Conservation (phyloP, 495 filamentous ascomycete genomes). For the Penicillium samsonianum region DNA sequence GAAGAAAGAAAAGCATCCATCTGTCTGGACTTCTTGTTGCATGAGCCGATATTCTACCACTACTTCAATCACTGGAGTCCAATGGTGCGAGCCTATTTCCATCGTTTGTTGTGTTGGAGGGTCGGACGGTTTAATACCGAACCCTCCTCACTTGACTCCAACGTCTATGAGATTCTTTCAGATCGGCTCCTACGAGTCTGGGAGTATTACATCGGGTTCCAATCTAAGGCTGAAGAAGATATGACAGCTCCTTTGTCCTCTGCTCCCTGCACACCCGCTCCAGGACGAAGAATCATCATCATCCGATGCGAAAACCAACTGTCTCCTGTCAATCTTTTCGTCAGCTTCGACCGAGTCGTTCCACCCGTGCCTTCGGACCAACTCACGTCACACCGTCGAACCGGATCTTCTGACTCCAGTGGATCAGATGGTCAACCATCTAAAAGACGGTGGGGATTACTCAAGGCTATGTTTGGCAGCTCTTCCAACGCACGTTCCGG, state of each 20-base stretch:
- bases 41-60: constrained; percentile 73
- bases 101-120: constrained; percentile 92
- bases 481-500: constrained; percentile 31
- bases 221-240: constrained; percentile 63
- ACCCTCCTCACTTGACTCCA: constrained; percentile 64
- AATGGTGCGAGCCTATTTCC: constrained; percentile 95
- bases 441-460: constrained; percentile 69
- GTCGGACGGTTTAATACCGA: constrained; percentile 76
- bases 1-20: constrained; percentile 68
- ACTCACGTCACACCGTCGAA: constrained; percentile 38
- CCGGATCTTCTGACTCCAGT: constrained; percentile 38
- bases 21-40: constrained; percentile 79
- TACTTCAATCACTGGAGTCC: constrained; percentile 98
- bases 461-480: constrained; percentile 65
- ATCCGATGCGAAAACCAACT: constrained; percentile 78
- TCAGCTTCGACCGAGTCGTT: constrained; percentile 65
- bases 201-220: constrained; percentile 71
- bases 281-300: constrained; percentile 88
- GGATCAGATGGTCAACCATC: constrained; percentile 26
- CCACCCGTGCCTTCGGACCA: constrained; percentile 44
- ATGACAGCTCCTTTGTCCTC: constrained; percentile 63
- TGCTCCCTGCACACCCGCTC: constrained; percentile 81
- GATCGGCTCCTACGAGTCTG: constrained; percentile 72
- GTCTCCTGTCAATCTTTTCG: constrained; percentile 58
- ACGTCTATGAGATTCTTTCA: constrained; percentile 69